phyloP scores from a whole-genome alignment of 2,329 filamentous ascomycete species.

The Penicillium italicum region DNA sequence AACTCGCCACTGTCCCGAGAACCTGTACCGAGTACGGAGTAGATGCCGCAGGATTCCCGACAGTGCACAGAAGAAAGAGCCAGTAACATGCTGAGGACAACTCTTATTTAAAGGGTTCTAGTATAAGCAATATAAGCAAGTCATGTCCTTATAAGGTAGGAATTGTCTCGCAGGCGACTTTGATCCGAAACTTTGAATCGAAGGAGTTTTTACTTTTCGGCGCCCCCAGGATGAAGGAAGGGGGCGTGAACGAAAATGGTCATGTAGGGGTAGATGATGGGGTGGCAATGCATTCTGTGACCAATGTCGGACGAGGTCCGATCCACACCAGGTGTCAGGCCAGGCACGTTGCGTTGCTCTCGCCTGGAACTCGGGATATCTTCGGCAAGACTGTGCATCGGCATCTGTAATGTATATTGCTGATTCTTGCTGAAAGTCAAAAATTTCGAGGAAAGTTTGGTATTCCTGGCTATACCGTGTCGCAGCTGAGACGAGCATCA shows the following conservation, averaged over 20 bases:
- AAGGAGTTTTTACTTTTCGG: neutral
- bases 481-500: neutral
- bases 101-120: too few relatives aligned
- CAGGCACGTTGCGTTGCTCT: neutral
- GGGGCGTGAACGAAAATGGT: neutral
- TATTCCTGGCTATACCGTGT: too few relatives aligned
- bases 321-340: neutral
- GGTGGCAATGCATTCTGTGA: neutral
- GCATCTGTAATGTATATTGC: neutral
- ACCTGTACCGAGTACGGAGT: too few relatives aligned
- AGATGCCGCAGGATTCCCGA: neutral
- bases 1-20: neutral
- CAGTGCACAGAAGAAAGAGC: neutral
- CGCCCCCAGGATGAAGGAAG: neutral
- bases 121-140: neutral
- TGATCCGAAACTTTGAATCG: too few relatives aligned
- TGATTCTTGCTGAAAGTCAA: too few relatives aligned
- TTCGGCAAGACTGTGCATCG: neutral
- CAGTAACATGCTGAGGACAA: too few relatives aligned
- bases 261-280: neutral
- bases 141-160: neutral
- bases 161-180: neutral
- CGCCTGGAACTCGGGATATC: neutral
- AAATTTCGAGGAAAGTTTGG: too few relatives aligned
- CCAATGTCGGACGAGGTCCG: neutral